These are phyloP conservation scores for Seiridium cupressi DNA, from an alignment of 2,329 filamentous ascomycete genomes.

Conservation along the genomic window DNA sequence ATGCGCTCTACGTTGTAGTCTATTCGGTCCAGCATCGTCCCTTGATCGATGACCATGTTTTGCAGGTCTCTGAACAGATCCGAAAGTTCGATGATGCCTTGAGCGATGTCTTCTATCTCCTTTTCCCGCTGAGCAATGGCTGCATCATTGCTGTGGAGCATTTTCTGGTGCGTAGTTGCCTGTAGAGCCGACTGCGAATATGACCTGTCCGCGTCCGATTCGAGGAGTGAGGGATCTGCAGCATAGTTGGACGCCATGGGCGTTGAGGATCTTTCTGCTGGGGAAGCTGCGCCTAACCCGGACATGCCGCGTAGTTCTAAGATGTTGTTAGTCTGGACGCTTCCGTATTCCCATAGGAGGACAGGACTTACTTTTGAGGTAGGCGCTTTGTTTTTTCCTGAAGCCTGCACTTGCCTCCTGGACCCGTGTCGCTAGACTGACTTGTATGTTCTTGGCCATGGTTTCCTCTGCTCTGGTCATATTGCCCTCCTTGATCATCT, in stretches of 20 bases:
- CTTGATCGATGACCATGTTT: slow-evolving; percentile 90
- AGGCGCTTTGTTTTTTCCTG: slow-evolving; percentile 95
- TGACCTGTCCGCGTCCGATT: slow-evolving; percentile 89
- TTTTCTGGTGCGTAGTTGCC: slow-evolving; percentile 61
- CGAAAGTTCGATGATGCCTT: slow-evolving; percentile 94
- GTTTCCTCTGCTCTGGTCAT: slow-evolving; percentile 83
- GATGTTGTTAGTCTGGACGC: background rate
- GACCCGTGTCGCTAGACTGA: slow-evolving; percentile 81
- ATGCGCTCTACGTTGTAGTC: slow-evolving; percentile 98
- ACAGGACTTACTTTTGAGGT: slow-evolving; percentile 76
- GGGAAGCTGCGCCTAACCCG: slow-evolving; percentile 51
- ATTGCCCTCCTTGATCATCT: slow-evolving; percentile 78
- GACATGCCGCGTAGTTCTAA: slow-evolving; percentile 73
- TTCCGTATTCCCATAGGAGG: background rate
- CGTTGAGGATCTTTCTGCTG: slow-evolving; percentile 52
- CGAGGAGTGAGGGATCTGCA: slow-evolving; percentile 80
- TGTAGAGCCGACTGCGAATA: slow-evolving; percentile 89
- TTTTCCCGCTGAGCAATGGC: slow-evolving; percentile 88
- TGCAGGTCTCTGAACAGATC: slow-evolving; percentile 97
- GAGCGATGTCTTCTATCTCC: slow-evolving; percentile 96
- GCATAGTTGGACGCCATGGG: slow-evolving; percentile 57
- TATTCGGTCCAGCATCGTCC: slow-evolving; percentile 87
- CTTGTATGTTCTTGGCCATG: slow-evolving; percentile 96
- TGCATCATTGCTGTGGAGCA: slow-evolving; percentile 73
- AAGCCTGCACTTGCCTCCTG: slow-evolving; percentile 91